Base-by-base conservation (phyloP, 1,139 yeast genomes). In the Pichia sp. region DNA sequence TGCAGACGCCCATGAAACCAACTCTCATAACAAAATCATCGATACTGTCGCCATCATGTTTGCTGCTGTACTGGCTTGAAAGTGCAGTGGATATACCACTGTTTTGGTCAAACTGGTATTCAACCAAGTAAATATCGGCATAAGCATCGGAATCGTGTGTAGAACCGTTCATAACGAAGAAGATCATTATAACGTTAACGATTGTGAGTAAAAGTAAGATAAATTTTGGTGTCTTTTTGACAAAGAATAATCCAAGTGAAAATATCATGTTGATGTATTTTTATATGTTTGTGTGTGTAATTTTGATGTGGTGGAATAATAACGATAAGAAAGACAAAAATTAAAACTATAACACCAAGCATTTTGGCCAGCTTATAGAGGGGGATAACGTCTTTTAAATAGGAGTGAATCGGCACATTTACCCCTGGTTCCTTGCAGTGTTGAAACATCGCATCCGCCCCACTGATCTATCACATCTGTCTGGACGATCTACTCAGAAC, bases 121-220 rank as follows among this genome's bases (percentile, higher is more conserved):
- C 67, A 7, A 80, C 66, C 24, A 81, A 63, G 54, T 70, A 79
- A 1, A 74, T 70, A 5, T 69, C 63, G 0, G 81, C 69, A 53
- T 75, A 81, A 1, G 76, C 67, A 0, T 65, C 37, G 0, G 69
- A 51, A 1, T 67, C 47, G 17, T 67, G 66, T 18, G 77, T 69
- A 50, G 85, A 78, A 1, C 86, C 82, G 12, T 78, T 61, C 17
- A 81, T 61, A 11, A 82, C 66, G 57, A 79, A 81, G 5, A 77
- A 70, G n/a, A 79, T 58, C 19, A 65, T 44, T 20, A 59, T 50
- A 14, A 56, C 45, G 41, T 55, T 57, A n/a, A 61, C 46, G n/a
- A 62, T 52, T 10, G 60, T 46, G 5, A 60, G 35, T 8, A 57
- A 22, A 1, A 51, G 2, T 42, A 54, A 41, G 15, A 54, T 12